phyloP scores from a whole-genome alignment of 1,139 yeast genomes.

The Sugiyamaella castrensis region DNA sequence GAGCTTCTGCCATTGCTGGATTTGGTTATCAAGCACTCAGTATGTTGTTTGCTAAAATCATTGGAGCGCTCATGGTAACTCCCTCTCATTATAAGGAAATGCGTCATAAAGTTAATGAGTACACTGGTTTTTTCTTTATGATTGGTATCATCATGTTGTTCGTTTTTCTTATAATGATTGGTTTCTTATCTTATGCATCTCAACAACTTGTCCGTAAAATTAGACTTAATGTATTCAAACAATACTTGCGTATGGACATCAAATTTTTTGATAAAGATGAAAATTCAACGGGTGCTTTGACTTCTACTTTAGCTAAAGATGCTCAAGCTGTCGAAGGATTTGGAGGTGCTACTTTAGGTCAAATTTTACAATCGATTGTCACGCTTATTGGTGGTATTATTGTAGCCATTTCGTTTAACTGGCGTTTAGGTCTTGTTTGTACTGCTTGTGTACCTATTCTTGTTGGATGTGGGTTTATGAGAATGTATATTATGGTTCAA shows the following conservation, averaged over 20 bases:
- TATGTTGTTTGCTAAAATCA: constrained; percentile 39
- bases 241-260: constrained; percentile 65
- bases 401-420: constrained; percentile 63
- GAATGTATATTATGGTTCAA: constrained; percentile 73
- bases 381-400: constrained; percentile 69
- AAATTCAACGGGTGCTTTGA: constrained; percentile 66
- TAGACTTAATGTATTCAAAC: constrained; percentile 35
- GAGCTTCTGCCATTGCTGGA: constrained; percentile 37
- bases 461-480: constrained; percentile 70
- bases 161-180: constrained; percentile 33
- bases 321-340: constrained; percentile 81
- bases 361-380: constrained; percentile 71
- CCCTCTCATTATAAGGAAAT: constrained; percentile 33
- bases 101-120: constrained; percentile 38
- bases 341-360: constrained; percentile 81
- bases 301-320: constrained; percentile 77
- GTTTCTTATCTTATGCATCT: constrained; percentile 32
- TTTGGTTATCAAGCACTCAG: constrained; percentile 42
- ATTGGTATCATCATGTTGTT: constrained; percentile 39
- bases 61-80: constrained; percentile 39
- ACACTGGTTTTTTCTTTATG: constrained; percentile 41
- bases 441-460: constrained; percentile 61
- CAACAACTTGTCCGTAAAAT: constrained; percentile 35
- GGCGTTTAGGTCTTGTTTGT: constrained; percentile 63
- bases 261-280: constrained; percentile 74